These are phyloP conservation scores for Metroxylon sagu DNA, from an alignment of 176 grass and related monocot genomes.

Conservation along the genomic window DNA sequence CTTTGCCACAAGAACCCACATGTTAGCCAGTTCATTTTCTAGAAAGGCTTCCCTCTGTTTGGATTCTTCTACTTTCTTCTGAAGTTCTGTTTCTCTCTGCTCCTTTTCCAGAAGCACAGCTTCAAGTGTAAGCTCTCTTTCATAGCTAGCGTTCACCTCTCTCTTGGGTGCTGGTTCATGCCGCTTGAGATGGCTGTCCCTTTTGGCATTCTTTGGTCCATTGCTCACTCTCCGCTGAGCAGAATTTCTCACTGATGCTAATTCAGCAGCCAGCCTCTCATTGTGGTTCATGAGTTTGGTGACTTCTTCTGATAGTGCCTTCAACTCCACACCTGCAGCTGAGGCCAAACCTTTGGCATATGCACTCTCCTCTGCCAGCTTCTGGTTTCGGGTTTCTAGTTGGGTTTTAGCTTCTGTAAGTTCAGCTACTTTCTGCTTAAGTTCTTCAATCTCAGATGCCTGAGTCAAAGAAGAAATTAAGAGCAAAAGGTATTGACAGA, in stretches of 20 bases:
- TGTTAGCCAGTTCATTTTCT: conserved; percentile 90
- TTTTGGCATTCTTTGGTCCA: conserved; percentile 48
- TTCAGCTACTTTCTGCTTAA: conserved; percentile 57
- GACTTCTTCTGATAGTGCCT: conserved; percentile 95
- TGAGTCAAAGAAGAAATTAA: conserved; percentile 8
- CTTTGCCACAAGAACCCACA: conserved; percentile 96
- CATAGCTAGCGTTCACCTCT: conserved; percentile 43
- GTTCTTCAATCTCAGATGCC: conserved; percentile 55
- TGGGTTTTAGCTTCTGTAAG: too few relatives aligned
- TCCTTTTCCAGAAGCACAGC: conserved; percentile 59
- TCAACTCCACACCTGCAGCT: conserved; percentile 94
- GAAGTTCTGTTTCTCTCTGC: conserved; percentile 70
- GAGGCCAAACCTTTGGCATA: conserved; percentile 96
- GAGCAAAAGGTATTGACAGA: too few relatives aligned
- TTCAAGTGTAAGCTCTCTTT: conserved; percentile 58
- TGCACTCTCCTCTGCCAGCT: conserved; percentile 36
- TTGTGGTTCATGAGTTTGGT: conserved; percentile 99
- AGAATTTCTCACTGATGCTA: conserved; percentile 57
- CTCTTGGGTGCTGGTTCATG: conserved; percentile 60
- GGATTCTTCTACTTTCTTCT: conserved; percentile 70
- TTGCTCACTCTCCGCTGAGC: conserved; percentile 55
- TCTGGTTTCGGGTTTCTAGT: too few relatives aligned
- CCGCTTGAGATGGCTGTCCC: conserved; percentile 52
- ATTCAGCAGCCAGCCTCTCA: conserved; percentile 72
- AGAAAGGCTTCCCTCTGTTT: conserved; percentile 86